These are phyloP conservation scores for Aphanocladium album DNA, from an alignment of 2,329 filamentous ascomycete species.

Conservation along the genomic window DNA sequence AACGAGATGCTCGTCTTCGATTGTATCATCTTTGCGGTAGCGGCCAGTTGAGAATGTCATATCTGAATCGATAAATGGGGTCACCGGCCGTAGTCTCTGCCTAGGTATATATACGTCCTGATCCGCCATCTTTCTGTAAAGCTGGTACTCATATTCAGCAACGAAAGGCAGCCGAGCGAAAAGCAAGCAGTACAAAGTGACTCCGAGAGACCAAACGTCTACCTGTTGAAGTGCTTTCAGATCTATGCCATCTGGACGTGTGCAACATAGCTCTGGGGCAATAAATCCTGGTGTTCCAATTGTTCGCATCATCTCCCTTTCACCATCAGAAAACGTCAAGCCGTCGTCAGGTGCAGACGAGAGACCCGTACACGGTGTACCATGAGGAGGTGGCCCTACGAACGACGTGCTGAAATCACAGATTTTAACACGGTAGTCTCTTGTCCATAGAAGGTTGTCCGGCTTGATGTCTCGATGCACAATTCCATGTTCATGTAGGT, in stretches of 20 bases:
- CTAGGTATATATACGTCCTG: background rate
- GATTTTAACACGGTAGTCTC: background rate
- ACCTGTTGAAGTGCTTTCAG: background rate
- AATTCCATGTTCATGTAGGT: background rate
- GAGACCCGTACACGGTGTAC: no score
- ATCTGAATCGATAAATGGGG: no score
- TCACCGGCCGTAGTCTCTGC: background rate
- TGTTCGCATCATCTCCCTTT: background rate
- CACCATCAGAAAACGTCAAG: background rate
- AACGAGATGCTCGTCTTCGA: no score
- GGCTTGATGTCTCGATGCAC: background rate
- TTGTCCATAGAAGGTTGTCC: background rate
- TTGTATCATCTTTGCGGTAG: no score
- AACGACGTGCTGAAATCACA: background rate
- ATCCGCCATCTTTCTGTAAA: background rate
- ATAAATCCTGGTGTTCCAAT: constrained; percentile 1
- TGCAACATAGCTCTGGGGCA: constrained; percentile 1
- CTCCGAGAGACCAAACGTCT: background rate
- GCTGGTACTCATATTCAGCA: background rate
- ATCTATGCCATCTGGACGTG: background rate
- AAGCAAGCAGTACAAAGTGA: background rate
- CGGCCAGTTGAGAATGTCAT: no score
- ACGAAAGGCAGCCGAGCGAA: background rate
- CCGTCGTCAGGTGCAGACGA: background rate
- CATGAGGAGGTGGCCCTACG: background rate